A percentile compares a stretch with the other conserved stretches of the same genome.
phyloP scores from a whole-genome alignment of 345 rosid species.

The Melaleuca quinquenervia region DNA sequence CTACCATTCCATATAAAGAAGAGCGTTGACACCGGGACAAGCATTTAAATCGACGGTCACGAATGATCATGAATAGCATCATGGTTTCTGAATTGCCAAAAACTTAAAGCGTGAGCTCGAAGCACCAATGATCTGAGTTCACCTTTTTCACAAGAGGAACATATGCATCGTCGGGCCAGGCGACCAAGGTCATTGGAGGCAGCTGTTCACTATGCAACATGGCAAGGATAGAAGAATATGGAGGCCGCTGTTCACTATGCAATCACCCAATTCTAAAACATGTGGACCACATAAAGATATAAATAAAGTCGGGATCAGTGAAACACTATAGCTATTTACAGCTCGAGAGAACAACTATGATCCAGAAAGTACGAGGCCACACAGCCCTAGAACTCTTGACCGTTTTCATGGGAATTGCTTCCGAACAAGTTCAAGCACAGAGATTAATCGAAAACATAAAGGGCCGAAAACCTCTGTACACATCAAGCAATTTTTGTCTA shows the following conservation, averaged over 20 bases:
- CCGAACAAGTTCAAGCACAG: neutral
- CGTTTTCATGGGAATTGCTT: neutral
- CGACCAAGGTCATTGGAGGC: neutral
- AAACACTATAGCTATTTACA: neutral
- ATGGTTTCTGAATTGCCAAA: neutral
- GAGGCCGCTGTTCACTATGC: neutral
- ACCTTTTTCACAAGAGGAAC: neutral
- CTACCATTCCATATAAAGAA: neutral
- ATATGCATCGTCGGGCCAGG: neutral
- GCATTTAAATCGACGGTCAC: neutral
- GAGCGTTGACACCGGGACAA: neutral
- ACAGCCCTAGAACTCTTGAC: neutral
- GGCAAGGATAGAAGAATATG: neutral
- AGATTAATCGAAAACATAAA: neutral
- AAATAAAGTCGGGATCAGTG: neutral
- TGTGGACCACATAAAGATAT: neutral
- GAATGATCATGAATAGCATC: neutral
- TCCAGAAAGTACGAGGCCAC: neutral
- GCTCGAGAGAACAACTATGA: neutral
- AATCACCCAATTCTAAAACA: neutral
- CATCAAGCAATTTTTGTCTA: slow-evolving; percentile 6
- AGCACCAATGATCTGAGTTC: neutral
- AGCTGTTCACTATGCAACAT: neutral
- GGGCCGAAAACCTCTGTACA: neutral
- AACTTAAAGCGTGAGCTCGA: neutral